Conservation (phyloP, 2,329 filamentous ascomycete species). For the Trichoderma aggressivum region DNA sequence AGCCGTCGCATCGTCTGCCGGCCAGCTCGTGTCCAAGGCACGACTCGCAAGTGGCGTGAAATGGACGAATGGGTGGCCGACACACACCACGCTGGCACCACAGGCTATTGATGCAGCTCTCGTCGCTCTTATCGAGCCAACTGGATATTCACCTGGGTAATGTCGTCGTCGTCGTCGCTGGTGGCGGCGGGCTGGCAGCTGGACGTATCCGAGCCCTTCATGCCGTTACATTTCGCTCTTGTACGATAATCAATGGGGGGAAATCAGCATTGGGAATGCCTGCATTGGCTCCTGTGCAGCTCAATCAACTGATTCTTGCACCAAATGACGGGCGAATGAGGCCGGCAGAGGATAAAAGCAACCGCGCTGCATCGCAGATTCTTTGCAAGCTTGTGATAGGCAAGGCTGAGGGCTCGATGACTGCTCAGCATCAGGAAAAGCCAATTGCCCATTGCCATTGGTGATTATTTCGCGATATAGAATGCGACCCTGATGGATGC, state of each 20-base stretch:
- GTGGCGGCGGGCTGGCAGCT: conserved; percentile 2
- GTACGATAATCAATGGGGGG: not conserved
- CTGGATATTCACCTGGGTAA: conserved; percentile 15
- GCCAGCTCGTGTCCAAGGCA: conserved; percentile 5
- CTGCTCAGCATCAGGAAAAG: not conserved
- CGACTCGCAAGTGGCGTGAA: conserved; percentile 15
- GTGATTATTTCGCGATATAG: conserved; percentile 13
- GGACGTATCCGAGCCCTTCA: not conserved
- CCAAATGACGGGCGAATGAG: conserved; percentile 3
- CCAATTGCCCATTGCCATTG: conserved; percentile 12
- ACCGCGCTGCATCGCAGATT: not conserved
- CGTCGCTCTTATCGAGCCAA: conserved; percentile 12
- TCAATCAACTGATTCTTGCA: not conserved
- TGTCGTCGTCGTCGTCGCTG: not conserved
- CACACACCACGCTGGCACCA: conserved; percentile 16
- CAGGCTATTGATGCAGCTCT: conserved; percentile 9
- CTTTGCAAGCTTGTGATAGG: conserved; percentile 8
- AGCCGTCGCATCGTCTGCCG: not conserved
- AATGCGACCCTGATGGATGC: conserved; percentile 4
- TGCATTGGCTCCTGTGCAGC: conserved; percentile 16
- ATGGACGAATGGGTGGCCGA: conserved; percentile 9
- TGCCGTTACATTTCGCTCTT: conserved; percentile 11
- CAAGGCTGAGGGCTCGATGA: conserved; percentile 10
- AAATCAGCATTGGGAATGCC: conserved; percentile 10
- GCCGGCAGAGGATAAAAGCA: conserved; percentile 13